These are phyloP conservation scores for Solanum ossicruentum DNA, from an alignment of 257 asterid genomes.

Conservation along the genomic window DNA sequence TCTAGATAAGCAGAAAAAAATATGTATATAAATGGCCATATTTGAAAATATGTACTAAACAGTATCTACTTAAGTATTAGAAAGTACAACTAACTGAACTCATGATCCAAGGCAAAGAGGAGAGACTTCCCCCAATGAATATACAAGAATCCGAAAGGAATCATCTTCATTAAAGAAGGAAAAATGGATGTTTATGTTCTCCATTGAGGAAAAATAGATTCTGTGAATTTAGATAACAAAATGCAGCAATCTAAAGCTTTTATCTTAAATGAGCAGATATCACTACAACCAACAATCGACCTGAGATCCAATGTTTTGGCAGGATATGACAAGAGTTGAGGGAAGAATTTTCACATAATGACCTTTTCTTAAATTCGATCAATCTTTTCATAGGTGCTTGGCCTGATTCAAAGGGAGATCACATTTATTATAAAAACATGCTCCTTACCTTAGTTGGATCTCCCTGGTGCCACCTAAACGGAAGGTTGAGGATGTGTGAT, in stretches of 20 bases:
- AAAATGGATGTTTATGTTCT: neutral
- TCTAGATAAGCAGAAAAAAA: slow-evolving; percentile 18
- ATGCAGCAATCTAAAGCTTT: neutral
- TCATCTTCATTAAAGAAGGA: neutral
- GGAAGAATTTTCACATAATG: neutral
- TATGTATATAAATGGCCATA: neutral
- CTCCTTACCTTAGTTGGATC: too few relatives aligned
- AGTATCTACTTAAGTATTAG: neutral
- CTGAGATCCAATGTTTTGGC: neutral
- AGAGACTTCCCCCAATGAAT: neutral
- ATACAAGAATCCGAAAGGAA: neutral
- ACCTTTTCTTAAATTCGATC: neutral
- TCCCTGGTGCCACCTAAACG: too few relatives aligned
- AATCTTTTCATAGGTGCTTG: neutral
- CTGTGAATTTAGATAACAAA: neutral
- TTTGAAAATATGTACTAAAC: neutral
- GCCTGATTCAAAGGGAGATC: neutral
- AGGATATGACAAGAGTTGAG: neutral
- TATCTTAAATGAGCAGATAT: neutral
- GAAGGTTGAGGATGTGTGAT: neutral
- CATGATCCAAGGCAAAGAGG: neutral
- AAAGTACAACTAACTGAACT: neutral
- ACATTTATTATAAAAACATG: too few relatives aligned
- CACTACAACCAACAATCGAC: neutral
- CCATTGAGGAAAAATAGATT: neutral